Evolutionary conservation across 805 yeast genomes (phyloP).

Genomic region (Saturnispora quitensis): DNA sequence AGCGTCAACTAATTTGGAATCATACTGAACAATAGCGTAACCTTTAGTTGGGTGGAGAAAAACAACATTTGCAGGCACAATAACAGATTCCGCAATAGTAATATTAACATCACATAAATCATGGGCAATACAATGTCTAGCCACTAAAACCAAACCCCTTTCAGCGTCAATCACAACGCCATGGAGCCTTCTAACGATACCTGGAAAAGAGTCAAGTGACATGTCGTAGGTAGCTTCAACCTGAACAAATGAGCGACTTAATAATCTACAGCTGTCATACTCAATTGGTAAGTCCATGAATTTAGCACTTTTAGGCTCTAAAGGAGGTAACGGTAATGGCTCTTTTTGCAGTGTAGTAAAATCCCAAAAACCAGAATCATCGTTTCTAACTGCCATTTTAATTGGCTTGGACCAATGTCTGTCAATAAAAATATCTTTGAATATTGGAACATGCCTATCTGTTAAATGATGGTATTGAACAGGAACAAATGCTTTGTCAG

Average conservation of each 20-base stretch:
- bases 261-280: constrained; percentile 40
- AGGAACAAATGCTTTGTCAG: constrained; percentile 66
- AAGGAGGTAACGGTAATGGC: constrained; percentile 46
- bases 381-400: constrained; percentile 56
- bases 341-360: constrained; percentile 45
- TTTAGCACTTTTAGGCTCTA: constrained; percentile 54
- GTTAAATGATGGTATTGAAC: constrained; percentile 67
- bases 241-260: constrained; percentile 63
- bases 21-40: constrained; percentile 76
- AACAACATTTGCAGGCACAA: constrained; percentile 69
- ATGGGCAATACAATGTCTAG: constrained; percentile 75
- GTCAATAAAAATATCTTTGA: constrained; percentile 62
- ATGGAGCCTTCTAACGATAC: constrained; percentile 50
- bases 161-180: constrained; percentile 79
- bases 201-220: constrained; percentile 67
- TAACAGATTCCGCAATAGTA: constrained; percentile 77
- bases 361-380: constrained; percentile 49
- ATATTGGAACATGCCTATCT: constrained; percentile 66
- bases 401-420: constrained; percentile 79
- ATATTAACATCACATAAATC: constrained; percentile 68
- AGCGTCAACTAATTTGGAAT: constrained; percentile 64
- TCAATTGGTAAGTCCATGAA: constrained; percentile 62
- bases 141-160: constrained; percentile 70
- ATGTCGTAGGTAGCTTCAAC: constrained; percentile 58
- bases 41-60: constrained; percentile 85